Evolutionary conservation across 208 protist genomes (phyloP).

Genomic region (Trypanosoma scelopori): DNA sequence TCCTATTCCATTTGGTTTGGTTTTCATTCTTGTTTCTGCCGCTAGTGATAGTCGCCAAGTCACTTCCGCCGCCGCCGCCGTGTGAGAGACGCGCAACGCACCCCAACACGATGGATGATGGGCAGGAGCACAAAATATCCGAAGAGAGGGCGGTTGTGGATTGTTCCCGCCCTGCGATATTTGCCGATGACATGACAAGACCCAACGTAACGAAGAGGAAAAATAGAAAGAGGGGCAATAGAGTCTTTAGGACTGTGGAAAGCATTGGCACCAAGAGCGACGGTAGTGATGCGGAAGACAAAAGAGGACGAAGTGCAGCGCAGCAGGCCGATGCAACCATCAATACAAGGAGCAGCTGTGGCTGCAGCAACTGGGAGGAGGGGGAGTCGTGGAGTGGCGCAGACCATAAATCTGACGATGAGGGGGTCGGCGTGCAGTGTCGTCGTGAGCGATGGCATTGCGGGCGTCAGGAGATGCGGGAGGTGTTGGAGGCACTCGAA

Average conservation of each 20-base stretch:
- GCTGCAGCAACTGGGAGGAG: too few relatives aligned
- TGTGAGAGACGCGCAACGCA: neutral
- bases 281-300: neutral
- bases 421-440: too few relatives aligned
- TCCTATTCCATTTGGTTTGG: neutral
- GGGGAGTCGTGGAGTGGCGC: too few relatives aligned
- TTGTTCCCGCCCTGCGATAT: neutral
- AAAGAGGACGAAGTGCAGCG: too few relatives aligned
- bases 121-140: neutral
- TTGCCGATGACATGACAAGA: neutral
- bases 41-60: neutral
- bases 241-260: neutral
- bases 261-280: neutral
- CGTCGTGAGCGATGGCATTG: neutral
- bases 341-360: too few relatives aligned
- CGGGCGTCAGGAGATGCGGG: neutral
- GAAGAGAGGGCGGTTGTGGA: neutral
- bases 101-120: neutral
- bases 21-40: neutral
- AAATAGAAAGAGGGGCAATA: neutral
- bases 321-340: too few relatives aligned
- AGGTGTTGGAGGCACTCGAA: neutral
- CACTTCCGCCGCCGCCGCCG: neutral
- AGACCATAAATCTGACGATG: neutral
- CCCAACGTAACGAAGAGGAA: neutral